phyloP scores from a whole-genome alignment of 768 basidiomycete genomes.

The Mycena rebaudengoi region DNA sequence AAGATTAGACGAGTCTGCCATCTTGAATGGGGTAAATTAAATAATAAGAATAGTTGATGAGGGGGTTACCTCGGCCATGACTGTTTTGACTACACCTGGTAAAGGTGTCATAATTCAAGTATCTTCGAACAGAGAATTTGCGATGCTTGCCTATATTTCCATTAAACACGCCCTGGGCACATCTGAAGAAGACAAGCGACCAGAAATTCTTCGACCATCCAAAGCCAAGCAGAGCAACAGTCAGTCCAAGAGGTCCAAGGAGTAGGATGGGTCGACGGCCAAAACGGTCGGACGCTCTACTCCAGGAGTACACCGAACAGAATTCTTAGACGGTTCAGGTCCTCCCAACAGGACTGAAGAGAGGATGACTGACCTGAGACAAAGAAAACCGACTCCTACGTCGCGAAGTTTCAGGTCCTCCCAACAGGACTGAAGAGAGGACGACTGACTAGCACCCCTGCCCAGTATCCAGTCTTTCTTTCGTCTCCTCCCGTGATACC shows the following conservation, averaged over 20 bases:
- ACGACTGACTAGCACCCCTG: slow-evolving; percentile 36
- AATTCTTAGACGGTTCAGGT: slow-evolving; percentile 30
- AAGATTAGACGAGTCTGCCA: slow-evolving; percentile 28
- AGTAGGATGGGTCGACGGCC: slow-evolving; percentile 42
- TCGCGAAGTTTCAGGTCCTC: not conserved
- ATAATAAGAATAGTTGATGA: not conserved
- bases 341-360: not conserved
- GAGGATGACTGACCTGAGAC: slow-evolving; percentile 28
- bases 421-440: not conserved
- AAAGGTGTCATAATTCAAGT: not conserved
- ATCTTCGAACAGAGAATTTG: no score
- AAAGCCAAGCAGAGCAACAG: slow-evolving; percentile 37
- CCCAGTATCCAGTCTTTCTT: slow-evolving; percentile 39
- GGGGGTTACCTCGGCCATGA: slow-evolving; percentile 36
- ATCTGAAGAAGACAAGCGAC: slow-evolving; percentile 34
- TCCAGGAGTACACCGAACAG: slow-evolving; percentile 36
- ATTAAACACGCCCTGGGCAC: slow-evolving; percentile 39
- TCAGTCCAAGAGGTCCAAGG: slow-evolving; percentile 38
- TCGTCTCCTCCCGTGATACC: slow-evolving; percentile 39
- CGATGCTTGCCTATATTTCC: slow-evolving; percentile 28
- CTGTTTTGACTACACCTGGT: slow-evolving; percentile 38
- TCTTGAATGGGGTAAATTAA: slow-evolving; percentile 6
- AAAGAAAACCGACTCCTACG: slow-evolving; percentile 40
- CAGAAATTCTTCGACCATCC: slow-evolving; percentile 38
- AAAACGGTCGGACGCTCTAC: slow-evolving; percentile 39